Evolutionary conservation across 2,329 filamentous ascomycete genomes (phyloP), one percentile per base, ranked within the genome.

Genomic region (Cladosporium cucumerinum): DNA sequence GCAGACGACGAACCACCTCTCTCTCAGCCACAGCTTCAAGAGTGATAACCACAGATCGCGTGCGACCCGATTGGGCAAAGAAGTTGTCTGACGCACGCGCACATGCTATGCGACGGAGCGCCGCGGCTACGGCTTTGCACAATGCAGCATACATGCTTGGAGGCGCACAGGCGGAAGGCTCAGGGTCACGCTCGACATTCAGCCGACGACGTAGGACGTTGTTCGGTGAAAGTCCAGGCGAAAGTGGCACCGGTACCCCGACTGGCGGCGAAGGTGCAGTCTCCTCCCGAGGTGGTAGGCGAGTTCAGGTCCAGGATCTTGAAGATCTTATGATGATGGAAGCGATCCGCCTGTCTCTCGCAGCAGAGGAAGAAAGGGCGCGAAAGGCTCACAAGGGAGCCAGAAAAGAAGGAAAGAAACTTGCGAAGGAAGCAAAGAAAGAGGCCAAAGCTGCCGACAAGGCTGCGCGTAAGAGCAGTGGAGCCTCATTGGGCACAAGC

Each of bases 251-350:
- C 54, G 79, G 76, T 5, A 82, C 80, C 6, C 81, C 80, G 25
- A 58, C 55, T n/a, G 74, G 78, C 34, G 70, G 65, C 14, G 63
- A 65, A 48, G 74, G 76, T 58, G 11, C 36, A 23, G 23, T 23
- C n/a, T 43, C 55, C 23, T 30, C 55, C n/a, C 34, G 55, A 36
- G 55, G 55, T 12, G 36, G 36, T 23, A 58, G 88, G 66, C 80
- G 86, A 67, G 85, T 78, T 64, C 84, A 92, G 32, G 87, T 96
- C 74, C 92, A 96, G 25, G 93, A 98, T 70, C 84, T 98, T 0
- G 95, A 99, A 75, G 94, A 97, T 57, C 91, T 99, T 82, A 99
- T 99, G 95, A 93, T 98, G 82, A 92, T 95, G 84, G 95, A 99
- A 76, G 95, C 95, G 0, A 96, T 99, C 57, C 85, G 95, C 46